These are phyloP conservation scores for Leishmania lainsoni DNA, from an alignment of 208 protist genomes.

Conservation along the genomic window DNA sequence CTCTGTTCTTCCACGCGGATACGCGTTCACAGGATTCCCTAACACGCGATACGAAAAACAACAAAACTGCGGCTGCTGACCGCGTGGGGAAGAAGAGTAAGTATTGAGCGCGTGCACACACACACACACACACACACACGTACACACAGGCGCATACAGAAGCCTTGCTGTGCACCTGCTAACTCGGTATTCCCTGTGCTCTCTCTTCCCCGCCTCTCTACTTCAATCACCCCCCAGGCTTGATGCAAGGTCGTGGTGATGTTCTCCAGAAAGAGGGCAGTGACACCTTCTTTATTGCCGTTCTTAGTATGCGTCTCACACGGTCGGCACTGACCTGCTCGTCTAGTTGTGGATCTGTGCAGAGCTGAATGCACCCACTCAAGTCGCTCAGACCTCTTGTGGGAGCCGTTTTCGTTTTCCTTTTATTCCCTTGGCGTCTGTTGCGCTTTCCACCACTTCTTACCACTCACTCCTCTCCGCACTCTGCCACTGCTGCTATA, in stretches of 20 bases:
- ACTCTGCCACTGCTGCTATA: neutral
- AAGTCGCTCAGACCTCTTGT: neutral
- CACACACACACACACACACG: neutral
- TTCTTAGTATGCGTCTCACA: neutral
- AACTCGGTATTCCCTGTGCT: neutral
- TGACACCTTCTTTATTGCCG: neutral
- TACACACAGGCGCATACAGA: neutral
- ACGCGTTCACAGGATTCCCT: neutral
- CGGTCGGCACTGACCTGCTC: neutral
- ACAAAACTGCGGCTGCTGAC: neutral
- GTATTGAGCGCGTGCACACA: neutral
- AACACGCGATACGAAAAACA: neutral
- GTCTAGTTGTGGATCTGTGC: neutral
- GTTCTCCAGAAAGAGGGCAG: neutral
- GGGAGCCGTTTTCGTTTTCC: neutral
- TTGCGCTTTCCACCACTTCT: neutral
- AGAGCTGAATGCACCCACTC: neutral
- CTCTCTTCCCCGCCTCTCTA: neutral
- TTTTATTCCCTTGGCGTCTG: neutral
- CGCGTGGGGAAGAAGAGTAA: neutral
- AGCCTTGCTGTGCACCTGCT: neutral
- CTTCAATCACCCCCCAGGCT: neutral
- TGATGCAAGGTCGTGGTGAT: neutral
- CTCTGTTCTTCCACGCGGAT: no score
- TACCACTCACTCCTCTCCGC: neutral